Conservation (phyloP, 495 filamentous ascomycete genomes). For the Hypoxylon intermedium region DNA sequence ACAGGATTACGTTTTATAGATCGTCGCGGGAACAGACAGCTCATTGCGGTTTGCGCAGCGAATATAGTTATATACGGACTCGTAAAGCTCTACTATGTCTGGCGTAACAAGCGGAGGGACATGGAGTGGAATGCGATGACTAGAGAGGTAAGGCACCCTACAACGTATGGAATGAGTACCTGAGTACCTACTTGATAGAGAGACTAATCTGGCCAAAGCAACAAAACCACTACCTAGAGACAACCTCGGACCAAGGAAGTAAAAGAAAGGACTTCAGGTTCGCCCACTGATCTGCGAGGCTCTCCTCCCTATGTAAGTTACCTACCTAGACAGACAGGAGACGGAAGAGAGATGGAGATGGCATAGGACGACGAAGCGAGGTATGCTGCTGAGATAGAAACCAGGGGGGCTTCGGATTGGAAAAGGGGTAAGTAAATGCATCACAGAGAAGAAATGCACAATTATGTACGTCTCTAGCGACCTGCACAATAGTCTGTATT, state of each 20-base stretch:
- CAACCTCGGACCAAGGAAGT: constrained; percentile 30
- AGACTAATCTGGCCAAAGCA: constrained; percentile 12
- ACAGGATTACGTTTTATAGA: constrained; percentile 64
- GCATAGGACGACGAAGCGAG: too few species aligned
- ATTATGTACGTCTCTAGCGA: too few species aligned
- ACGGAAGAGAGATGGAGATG: too few species aligned
- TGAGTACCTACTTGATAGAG: background rate
- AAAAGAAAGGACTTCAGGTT: constrained; percentile 34
- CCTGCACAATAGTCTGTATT: too few species aligned
- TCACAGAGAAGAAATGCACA: too few species aligned
- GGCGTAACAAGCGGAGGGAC: constrained; percentile 58
- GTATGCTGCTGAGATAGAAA: too few species aligned
- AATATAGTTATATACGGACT: constrained; percentile 63
- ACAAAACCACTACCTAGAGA: constrained; percentile 31
- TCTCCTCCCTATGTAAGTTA: background rate
- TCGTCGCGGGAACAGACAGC: constrained; percentile 64
- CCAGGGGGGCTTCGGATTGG: too few species aligned
- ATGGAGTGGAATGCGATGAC: constrained; percentile 67
- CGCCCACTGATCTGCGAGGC: constrained; percentile 12
- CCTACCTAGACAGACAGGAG: too few species aligned
- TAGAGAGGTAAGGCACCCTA: constrained; percentile 57
- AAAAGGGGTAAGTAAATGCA: too few species aligned
- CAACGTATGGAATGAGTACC: too few species aligned
- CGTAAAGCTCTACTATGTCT: constrained; percentile 67
- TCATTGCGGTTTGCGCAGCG: constrained; percentile 62